Conservation (phyloP, 306 rosid species). For the Cucurbita pepo region DNA sequence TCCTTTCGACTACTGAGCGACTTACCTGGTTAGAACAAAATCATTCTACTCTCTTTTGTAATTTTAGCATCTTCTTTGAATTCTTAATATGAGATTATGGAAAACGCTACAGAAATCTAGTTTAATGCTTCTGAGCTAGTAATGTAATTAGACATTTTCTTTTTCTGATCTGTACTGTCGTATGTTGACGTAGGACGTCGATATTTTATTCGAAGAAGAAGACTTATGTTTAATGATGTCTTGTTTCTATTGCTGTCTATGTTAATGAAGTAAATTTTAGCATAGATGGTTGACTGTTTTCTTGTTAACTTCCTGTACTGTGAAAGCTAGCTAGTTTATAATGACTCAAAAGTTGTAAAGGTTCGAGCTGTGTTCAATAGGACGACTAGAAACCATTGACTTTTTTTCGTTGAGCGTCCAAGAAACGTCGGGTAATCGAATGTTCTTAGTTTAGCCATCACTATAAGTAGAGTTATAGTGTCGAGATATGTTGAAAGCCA, state of each 20-base stretch:
- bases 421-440: background rate
- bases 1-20: slow-evolving; percentile 54
- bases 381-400: background rate
- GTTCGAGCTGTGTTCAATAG: background rate
- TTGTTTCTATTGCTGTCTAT: background rate
- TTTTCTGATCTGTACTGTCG: background rate
- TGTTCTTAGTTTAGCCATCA: background rate
- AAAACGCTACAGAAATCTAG: slow-evolving; percentile 27
- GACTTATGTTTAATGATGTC: background rate
- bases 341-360: background rate
- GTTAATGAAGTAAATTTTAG: background rate
- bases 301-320: background rate
- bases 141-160: slow-evolving; percentile 36
- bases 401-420: background rate
- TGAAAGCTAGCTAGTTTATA: background rate
- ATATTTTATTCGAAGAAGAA: background rate
- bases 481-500: background rate
- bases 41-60: slow-evolving; percentile 28
- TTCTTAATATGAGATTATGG: slow-evolving; percentile 14
- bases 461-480: background rate
- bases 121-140: slow-evolving; percentile 42
- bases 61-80: slow-evolving; percentile 27
- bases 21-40: slow-evolving; percentile 7
- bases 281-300: background rate
- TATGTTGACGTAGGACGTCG: background rate